A percentile compares a stretch with the other conserved stretches of the same genome.
These are phyloP conservation scores for Umbelopsis isabellina DNA, from an alignment of 192 early-diverging fungal genomes.

Conservation along the genomic window DNA sequence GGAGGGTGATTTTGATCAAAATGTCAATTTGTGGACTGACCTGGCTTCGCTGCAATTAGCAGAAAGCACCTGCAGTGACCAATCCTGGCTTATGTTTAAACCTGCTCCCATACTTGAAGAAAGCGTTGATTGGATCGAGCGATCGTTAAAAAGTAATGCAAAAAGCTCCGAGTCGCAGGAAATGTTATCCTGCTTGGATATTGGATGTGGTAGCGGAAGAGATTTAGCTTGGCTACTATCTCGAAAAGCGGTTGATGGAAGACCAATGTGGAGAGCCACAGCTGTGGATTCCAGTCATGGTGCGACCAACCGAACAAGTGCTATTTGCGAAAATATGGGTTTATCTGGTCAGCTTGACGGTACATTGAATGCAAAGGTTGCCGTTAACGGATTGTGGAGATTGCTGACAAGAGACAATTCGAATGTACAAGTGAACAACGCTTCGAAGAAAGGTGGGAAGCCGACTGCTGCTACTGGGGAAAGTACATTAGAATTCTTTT, in stretches of 20 bases:
- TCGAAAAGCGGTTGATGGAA: background rate
- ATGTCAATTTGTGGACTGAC: slow-evolving; percentile 16
- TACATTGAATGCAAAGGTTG: slow-evolving; percentile 30
- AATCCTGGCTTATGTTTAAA: slow-evolving; percentile 34
- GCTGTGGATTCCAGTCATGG: slow-evolving; percentile 31
- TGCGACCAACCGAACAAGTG: slow-evolving; percentile 31
- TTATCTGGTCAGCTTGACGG: slow-evolving; percentile 13
- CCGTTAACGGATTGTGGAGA: slow-evolving; percentile 33
- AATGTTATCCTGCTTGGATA: slow-evolving; percentile 30
- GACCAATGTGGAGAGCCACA: slow-evolving; percentile 32
- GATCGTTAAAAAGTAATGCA: slow-evolving; percentile 25
- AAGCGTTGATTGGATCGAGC: slow-evolving; percentile 33
- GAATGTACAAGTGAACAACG: background rate
- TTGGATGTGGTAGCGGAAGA: slow-evolving; percentile 47
- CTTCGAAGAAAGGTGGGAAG: background rate
- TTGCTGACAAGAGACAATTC: slow-evolving; percentile 1
- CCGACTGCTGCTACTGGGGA: background rate
- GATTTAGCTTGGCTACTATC: slow-evolving; percentile 41
- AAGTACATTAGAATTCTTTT: background rate
- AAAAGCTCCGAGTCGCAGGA: background rate
- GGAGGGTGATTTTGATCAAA: slow-evolving; percentile 28
- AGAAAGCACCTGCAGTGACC: background rate
- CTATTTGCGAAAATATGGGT: slow-evolving; percentile 18
- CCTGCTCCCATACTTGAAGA: slow-evolving; percentile 38
- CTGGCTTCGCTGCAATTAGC: background rate